Evolutionary conservation across 1,284 basidiomycete genomes (phyloP).

Genomic region (Cutaneotrichosporon cyanovorans): DNA sequence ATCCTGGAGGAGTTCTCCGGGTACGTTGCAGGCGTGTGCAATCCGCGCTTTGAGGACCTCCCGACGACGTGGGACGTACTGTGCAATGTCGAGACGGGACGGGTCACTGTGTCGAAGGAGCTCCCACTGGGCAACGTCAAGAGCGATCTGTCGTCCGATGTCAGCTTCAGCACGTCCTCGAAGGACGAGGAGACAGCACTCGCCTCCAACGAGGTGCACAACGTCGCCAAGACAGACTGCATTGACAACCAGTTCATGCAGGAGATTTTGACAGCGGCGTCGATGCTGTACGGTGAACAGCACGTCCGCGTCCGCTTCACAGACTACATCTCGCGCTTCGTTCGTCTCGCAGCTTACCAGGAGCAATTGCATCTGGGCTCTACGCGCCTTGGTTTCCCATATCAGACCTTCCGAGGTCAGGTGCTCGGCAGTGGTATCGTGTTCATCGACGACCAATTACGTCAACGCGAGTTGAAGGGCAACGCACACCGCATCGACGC

Average conservation of each 20-base stretch:
- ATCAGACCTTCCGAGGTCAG: constrained; percentile 37
- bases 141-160: constrained; percentile 20
- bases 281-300: constrained; percentile 67
- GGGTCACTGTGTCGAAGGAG: constrained; percentile 69
- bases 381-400: constrained; percentile 59
- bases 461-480: constrained; percentile 56
- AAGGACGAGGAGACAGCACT: constrained; percentile 13
- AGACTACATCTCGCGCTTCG: constrained; percentile 68
- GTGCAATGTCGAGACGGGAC: constrained; percentile 78
- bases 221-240: constrained; percentile 54
- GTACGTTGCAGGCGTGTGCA: constrained; percentile 92
- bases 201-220: constrained; percentile 13
- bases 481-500: constrained; percentile 70
- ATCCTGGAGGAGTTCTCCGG: constrained; percentile 81
- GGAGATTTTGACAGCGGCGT: constrained; percentile 68
- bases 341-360: constrained; percentile 65
- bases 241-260: constrained; percentile 82
- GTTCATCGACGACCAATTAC: constrained; percentile 58
- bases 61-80: constrained; percentile 80
- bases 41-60: constrained; percentile 85
- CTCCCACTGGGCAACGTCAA: constrained; percentile 10
- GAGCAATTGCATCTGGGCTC: constrained; percentile 63
- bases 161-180: constrained; percentile 17
- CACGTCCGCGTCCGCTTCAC: constrained; percentile 68
- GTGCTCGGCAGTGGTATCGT: constrained; percentile 60